These are phyloP conservation scores for Termitomyces sp. DNA, from an alignment of 768 basidiomycete species.

Conservation along the genomic window DNA sequence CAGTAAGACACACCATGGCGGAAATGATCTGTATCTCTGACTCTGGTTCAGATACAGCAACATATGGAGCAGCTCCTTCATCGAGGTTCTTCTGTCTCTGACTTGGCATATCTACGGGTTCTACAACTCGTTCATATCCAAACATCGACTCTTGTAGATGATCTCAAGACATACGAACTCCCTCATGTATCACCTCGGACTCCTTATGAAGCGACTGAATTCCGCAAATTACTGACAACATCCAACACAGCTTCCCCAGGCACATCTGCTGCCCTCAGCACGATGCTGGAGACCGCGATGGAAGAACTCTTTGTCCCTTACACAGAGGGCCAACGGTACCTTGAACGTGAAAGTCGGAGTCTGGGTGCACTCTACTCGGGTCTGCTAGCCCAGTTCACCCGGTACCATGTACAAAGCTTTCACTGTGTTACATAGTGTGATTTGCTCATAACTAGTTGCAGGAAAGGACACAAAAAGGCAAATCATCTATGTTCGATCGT, in stretches of 20 bases:
- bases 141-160: constrained; percentile 78
- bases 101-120: constrained; percentile 87
- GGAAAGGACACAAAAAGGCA: constrained; percentile 66
- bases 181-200: constrained; percentile 64
- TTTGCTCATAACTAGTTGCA: constrained; percentile 16
- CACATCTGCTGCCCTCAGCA: constrained; percentile 58
- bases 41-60: constrained; percentile 78
- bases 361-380: constrained; percentile 74
- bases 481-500: constrained; percentile 81
- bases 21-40: neutral
- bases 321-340: constrained; percentile 85
- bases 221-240: constrained; percentile 51
- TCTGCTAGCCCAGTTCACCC: constrained; percentile 71
- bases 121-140: constrained; percentile 84
- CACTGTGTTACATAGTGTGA: neutral
- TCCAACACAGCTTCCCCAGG: constrained; percentile 39
- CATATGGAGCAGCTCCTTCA: constrained; percentile 89
- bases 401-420: constrained; percentile 73
- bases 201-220: constrained; percentile 58
- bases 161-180: constrained; percentile 88
- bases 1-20: constrained; percentile 46
- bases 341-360: constrained; percentile 88
- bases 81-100: constrained; percentile 70
- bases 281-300: constrained; percentile 93
- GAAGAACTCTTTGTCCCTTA: constrained; percentile 96